phyloP scores from a whole-genome alignment of 768 basidiomycete genomes.

The Leccinellum albellum region DNA sequence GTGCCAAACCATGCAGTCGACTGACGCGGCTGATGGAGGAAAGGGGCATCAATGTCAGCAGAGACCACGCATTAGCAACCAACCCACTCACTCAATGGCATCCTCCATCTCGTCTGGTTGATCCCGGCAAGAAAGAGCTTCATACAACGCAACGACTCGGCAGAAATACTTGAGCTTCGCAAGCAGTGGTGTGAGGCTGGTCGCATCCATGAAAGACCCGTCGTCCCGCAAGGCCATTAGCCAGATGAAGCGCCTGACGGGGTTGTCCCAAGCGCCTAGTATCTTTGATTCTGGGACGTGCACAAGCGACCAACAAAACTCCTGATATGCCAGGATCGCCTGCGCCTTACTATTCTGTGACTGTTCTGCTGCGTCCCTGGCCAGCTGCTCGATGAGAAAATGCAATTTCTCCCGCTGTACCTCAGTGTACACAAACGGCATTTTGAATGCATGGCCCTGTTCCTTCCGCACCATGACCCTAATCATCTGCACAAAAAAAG shows the following conservation, averaged over 20 bases:
- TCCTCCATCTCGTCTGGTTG: neutral
- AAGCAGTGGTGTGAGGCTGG: neutral
- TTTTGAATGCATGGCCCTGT: neutral
- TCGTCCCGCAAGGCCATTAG: neutral
- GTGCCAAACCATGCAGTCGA: neutral
- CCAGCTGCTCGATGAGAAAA: neutral
- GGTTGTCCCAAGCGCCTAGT: neutral
- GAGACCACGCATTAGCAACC: neutral
- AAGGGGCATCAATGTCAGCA: no score
- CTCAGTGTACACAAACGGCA: neutral
- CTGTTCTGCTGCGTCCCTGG: neutral
- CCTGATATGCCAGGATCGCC: neutral
- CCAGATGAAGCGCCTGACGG: neutral
- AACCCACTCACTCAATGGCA: neutral
- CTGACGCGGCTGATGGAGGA: neutral
- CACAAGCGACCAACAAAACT: neutral
- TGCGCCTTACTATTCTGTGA: neutral
- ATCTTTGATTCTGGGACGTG: neutral
- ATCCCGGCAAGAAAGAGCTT: neutral
- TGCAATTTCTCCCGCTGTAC: neutral
- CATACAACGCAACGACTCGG: neutral
- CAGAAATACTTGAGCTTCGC: conserved; percentile 8
- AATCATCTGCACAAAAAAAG: neutral
- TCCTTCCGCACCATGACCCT: neutral
- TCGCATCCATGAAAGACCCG: neutral